Base-by-base conservation (phyloP, 2,329 filamentous ascomycete species). In the Ascomycota sp. region DNA sequence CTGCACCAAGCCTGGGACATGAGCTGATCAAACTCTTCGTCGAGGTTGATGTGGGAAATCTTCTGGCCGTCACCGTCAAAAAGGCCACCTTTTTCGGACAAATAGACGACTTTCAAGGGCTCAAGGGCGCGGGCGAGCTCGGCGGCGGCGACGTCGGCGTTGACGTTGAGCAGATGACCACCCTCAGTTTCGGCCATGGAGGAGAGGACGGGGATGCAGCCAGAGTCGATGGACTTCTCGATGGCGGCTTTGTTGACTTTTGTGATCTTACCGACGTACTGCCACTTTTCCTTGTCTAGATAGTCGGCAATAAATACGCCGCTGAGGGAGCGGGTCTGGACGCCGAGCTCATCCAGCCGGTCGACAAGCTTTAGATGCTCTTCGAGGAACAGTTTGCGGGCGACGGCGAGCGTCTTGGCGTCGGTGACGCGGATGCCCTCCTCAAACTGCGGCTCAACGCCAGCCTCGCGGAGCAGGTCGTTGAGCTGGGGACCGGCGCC, bases 351-450 rank as follows among this genome's bases (percentile, higher is more conserved):
- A 57, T 94, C 85, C 41, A 98, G 63, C 40, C 80, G 76, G 59
- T 94, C 74, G 13, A 89, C 78, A 36, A 98, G 62, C 59, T 86
- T 86, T 53, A 93, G 61, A 55, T 95, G 95, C 61, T 95, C 89
- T 52, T 92, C 76, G 37, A 95, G 61, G 57, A 98, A 98, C 30
- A 95, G 69, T 57, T 85, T 85, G 44, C 86, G 69, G 29, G 86
- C 89, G 38, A 98, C 67, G 20, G 79, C 78, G 35, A 98, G 61
- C 4, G 89, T 98, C 66, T 93, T 93, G 37, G 78, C 81, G 53
- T 98, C 86, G 3, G 89, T 98, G 35, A 95, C 77, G 17, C 89
- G 69, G 44, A 95, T 95, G 26, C 89, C 89, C 55, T 94, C 89
- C 52, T 94, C 81, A 45, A 94, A 98, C 46, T 92, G 73, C 22